A percentile compares a stretch with the other conserved stretches of the same genome.
phyloP scores from a whole-genome alignment of 495 filamentous ascomycete genomes.

The Trichodelitschia bisporula region DNA sequence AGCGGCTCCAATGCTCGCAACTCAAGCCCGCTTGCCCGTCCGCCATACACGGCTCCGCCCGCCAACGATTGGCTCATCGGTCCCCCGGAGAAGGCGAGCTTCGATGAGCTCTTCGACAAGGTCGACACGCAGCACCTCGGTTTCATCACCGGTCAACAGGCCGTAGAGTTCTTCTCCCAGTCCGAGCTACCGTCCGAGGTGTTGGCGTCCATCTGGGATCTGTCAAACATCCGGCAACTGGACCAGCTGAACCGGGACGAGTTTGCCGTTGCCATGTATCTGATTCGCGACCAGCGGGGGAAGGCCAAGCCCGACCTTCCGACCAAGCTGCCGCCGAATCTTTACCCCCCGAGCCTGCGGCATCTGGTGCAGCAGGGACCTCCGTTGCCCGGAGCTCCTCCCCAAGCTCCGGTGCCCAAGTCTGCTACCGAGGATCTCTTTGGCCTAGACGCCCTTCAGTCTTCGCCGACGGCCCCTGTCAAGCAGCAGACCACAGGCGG shows the following conservation, averaged over 20 bases:
- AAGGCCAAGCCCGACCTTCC: constrained; percentile 26
- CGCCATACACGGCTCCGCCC: constrained; percentile 25
- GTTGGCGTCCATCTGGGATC: constrained; percentile 91
- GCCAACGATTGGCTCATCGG: constrained; percentile 61
- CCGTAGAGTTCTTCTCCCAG: constrained; percentile 83
- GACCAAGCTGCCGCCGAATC: constrained; percentile 44
- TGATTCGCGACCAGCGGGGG: constrained; percentile 68
- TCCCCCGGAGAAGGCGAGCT: constrained; percentile 59
- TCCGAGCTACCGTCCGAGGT: constrained; percentile 74
- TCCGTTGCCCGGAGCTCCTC: no score
- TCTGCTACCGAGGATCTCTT: constrained; percentile 83
- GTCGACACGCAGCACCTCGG: constrained; percentile 59
- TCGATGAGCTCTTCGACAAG: constrained; percentile 59
- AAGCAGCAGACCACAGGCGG: constrained; percentile 54
- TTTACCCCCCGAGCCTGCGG: constrained; percentile 80
- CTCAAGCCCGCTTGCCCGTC: constrained; percentile 43
- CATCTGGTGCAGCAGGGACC: constrained; percentile 27
- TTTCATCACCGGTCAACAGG: constrained; percentile 77
- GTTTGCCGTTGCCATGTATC: constrained; percentile 94
- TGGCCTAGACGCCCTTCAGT: constrained; percentile 48
- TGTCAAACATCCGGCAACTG: constrained; percentile 80
- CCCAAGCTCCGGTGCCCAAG: constrained; percentile 23
- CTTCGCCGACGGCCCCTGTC: constrained; percentile 25
- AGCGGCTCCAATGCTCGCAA: constrained; percentile 37
- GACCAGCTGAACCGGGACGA: constrained; percentile 69